These are phyloP conservation scores for Elsinoe arachidis DNA, from an alignment of 2,329 filamentous ascomycete genomes.

Conservation along the genomic window DNA sequence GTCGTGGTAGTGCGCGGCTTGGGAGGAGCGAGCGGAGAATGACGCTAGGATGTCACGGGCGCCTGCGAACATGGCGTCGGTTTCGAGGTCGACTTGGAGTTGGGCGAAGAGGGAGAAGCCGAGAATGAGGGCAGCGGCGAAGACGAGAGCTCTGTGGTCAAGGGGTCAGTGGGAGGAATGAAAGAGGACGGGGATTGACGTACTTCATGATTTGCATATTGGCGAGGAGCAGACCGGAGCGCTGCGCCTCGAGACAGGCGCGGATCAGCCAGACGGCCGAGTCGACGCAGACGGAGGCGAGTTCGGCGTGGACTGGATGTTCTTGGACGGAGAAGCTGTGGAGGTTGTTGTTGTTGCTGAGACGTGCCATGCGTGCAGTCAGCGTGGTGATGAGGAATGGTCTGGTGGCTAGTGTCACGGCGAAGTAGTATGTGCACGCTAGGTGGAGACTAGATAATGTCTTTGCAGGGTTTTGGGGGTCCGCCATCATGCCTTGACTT, in stretches of 20 bases:
- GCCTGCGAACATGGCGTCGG: constrained; percentile 42
- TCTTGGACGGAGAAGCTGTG: constrained; percentile 1
- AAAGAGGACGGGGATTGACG: constrained; percentile 18
- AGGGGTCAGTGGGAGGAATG: background rate
- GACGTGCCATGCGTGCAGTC: constrained; percentile 29
- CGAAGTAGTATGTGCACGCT: constrained; percentile 51
- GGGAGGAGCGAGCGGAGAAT: constrained; percentile 43
- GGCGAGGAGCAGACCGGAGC: constrained; percentile 37
- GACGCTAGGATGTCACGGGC: constrained; percentile 43
- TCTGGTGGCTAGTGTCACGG: constrained; percentile 48
- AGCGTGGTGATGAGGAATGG: constrained; percentile 47
- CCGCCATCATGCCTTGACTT: background rate
- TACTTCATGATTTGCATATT: constrained; percentile 55
- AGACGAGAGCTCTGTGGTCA: constrained; percentile 41
- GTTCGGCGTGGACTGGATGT: constrained; percentile 23
- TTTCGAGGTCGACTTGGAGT: constrained; percentile 36
- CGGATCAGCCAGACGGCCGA: constrained; percentile 49
- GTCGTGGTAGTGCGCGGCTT: constrained; percentile 50
- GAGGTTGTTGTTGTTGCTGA: background rate
- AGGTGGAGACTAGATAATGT: constrained; percentile 36
- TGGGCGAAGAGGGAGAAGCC: constrained; percentile 50
- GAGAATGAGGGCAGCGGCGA: constrained; percentile 49
- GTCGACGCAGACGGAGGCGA: constrained; percentile 48
- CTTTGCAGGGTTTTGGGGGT: background rate
- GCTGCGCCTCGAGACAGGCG: constrained; percentile 43